These are phyloP conservation scores for Sugiyamaella marilandica DNA, from an alignment of 805 yeast species.

Conservation along the genomic window DNA sequence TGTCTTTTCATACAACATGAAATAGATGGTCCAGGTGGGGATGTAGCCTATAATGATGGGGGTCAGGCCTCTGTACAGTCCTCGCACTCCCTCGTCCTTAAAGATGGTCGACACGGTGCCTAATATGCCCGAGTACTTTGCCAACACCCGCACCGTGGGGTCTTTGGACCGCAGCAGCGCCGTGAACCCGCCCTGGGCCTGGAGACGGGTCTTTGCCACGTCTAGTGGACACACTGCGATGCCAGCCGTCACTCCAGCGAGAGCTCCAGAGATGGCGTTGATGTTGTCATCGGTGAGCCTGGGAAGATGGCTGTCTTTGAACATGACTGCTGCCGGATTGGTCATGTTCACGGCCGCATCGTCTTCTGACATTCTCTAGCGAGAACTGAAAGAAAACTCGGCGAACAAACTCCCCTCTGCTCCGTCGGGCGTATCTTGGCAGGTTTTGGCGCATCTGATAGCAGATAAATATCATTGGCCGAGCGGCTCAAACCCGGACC, in stretches of 20 bases:
- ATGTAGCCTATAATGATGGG: slow-evolving; percentile 93
- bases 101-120: slow-evolving; percentile 64
- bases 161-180: slow-evolving; percentile 9
- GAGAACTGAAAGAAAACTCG: not conserved
- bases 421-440: not conserved
- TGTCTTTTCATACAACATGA: slow-evolving; percentile 79
- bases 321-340: not conserved
- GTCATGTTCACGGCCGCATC: slow-evolving; percentile 2
- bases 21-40: slow-evolving; percentile 97
- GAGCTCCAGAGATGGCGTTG: slow-evolving; percentile 82
- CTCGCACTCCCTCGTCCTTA: slow-evolving; percentile 73
- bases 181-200: slow-evolving; percentile 71
- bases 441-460: not conserved
- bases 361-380: slow-evolving; percentile 10
- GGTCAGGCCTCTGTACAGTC: slow-evolving; percentile 82
- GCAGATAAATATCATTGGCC: not conserved
- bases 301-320: not conserved
- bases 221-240: slow-evolving; percentile 90
- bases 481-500: not conserved
- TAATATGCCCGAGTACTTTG: slow-evolving; percentile 24
- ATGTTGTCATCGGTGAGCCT: slow-evolving; percentile 33
- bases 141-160: slow-evolving; percentile 6
- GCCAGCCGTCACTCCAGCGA: slow-evolving; percentile 91
- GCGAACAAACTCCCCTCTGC: not conserved
- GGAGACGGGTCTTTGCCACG: slow-evolving; percentile 89